Evolutionary conservation across 345 rosid species (phyloP).

Genomic region (Citrus reticulata): DNA sequence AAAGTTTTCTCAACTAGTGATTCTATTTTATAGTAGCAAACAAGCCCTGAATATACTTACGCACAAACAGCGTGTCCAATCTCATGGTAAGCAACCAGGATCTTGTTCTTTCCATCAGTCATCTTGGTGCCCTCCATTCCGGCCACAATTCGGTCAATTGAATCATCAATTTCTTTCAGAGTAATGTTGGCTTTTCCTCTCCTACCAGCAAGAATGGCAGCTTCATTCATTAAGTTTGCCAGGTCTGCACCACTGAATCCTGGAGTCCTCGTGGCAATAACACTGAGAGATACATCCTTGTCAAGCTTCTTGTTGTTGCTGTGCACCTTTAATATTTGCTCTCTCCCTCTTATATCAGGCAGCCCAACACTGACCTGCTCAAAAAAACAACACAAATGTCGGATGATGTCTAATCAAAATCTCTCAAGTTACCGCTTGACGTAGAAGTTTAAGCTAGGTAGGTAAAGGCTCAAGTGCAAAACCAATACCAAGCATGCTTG

Average conservation of each 20-base stretch:
- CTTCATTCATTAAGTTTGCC: slow-evolving; percentile 80
- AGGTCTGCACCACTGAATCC: slow-evolving; percentile 88
- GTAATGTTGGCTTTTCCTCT: slow-evolving; percentile 60
- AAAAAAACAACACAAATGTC: background rate
- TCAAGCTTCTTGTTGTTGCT: slow-evolving; percentile 69
- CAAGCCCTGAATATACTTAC: slow-evolving; percentile 29
- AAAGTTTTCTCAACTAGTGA: background rate
- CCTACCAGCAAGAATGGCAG: slow-evolving; percentile 72
- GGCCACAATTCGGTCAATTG: slow-evolving; percentile 63
- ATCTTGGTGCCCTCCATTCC: slow-evolving; percentile 80
- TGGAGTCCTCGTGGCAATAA: slow-evolving; percentile 70
- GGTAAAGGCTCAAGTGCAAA: background rate
- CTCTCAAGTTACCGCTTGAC: too few relatives aligned
- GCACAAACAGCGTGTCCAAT: slow-evolving; percentile 69
- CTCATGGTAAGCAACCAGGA: slow-evolving; percentile 70
- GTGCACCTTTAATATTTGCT: slow-evolving; percentile 68
- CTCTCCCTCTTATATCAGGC: slow-evolving; percentile 73
- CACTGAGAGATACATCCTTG: slow-evolving; percentile 42
- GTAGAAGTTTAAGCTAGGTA: background rate
- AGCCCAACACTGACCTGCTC: slow-evolving; percentile 58
- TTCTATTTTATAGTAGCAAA: background rate
- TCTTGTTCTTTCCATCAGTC: slow-evolving; percentile 69
- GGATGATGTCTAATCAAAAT: background rate
- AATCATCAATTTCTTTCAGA: slow-evolving; percentile 57
- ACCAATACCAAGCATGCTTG: background rate